Conservation (phyloP, 108 stramenopile species). For the Skeletonema menzelii region DNA sequence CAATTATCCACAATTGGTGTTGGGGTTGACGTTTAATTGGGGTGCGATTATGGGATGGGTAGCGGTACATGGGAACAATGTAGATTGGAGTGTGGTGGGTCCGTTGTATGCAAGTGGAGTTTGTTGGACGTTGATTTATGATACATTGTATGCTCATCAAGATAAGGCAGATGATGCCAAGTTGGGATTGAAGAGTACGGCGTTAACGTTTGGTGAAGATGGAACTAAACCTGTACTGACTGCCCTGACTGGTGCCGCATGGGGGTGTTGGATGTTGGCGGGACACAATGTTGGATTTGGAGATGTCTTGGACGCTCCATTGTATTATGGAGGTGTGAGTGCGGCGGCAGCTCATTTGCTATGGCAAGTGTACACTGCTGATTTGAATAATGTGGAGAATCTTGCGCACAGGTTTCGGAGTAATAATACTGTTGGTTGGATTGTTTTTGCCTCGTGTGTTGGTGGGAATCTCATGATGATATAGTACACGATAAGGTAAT, state of each 20-base stretch:
- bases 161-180: conserved; percentile 92
- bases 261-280: conserved; percentile 59
- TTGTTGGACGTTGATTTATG: conserved; percentile 97
- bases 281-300: conserved; percentile 53
- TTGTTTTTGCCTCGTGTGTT: conserved; percentile 77
- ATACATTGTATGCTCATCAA: conserved; percentile 99
- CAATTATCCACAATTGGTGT: conserved; percentile 91
- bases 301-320: conserved; percentile 3
- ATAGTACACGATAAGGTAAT: too few species aligned
- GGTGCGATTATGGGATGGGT: conserved; percentile 95
- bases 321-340: conserved; percentile 60
- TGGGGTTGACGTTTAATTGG: conserved; percentile 98
- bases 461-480: conserved; percentile 39
- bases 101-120: conserved; percentile 91
- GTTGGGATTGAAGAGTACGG: conserved; percentile 90
- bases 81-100: conserved; percentile 69
- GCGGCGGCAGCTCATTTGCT: conserved; percentile 74
- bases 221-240: conserved; percentile 73
- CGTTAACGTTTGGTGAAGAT: conserved; percentile 85
- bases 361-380: conserved; percentile 88
- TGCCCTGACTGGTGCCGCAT: conserved; percentile 50
- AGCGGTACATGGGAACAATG: conserved; percentile 61
- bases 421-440: conserved; percentile 74
- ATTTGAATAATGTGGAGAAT: conserved; percentile 78
- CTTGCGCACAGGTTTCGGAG: conserved; percentile 81